A percentile compares a stretch with the other conserved stretches of the same genome.
Evolutionary conservation across 805 yeast genomes (phyloP).

Genomic region (Suhomyces canberraensis): DNA sequence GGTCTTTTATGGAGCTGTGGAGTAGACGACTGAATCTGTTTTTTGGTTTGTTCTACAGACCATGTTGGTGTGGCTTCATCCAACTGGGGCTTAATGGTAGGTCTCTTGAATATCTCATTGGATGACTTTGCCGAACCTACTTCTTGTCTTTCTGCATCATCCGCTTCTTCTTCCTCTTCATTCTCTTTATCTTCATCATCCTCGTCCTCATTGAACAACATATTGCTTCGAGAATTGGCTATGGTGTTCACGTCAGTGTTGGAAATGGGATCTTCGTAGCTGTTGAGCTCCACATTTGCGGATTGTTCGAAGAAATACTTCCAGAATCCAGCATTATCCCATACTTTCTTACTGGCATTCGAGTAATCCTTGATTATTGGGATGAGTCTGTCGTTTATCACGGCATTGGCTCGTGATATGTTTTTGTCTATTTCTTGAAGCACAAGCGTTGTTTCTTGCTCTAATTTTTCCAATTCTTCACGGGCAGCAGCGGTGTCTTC

Average conservation of each 20-base stretch:
- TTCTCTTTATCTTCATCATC: slow-evolving; percentile 16
- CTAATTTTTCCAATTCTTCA: slow-evolving; percentile 56
- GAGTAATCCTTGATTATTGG: slow-evolving; percentile 67
- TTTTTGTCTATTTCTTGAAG: slow-evolving; percentile 79
- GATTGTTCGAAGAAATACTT: slow-evolving; percentile 74
- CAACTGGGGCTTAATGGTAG: slow-evolving; percentile 14
- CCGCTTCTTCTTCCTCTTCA: neutral
- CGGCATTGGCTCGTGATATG: slow-evolving; percentile 61
- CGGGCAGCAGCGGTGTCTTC: slow-evolving; percentile 14
- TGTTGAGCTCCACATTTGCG: slow-evolving; percentile 60
- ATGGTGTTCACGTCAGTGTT: slow-evolving; percentile 21
- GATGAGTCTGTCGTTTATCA: slow-evolving; percentile 62
- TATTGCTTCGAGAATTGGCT: slow-evolving; percentile 14
- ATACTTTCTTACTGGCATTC: slow-evolving; percentile 52
- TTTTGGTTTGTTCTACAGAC: slow-evolving; percentile 27
- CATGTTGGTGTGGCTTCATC: slow-evolving; percentile 34
- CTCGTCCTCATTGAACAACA: slow-evolving; percentile 11
- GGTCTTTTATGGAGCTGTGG: slow-evolving; percentile 22
- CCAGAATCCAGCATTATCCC: slow-evolving; percentile 71
- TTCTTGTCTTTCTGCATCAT: neutral
- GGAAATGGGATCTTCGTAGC: slow-evolving; percentile 43
- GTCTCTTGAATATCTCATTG: slow-evolving; percentile 14
- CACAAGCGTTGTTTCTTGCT: slow-evolving; percentile 73
- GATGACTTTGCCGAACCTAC: slow-evolving; percentile 4
- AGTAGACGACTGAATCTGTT: slow-evolving; percentile 23